Evolutionary conservation across 345 rosid genomes (phyloP), one percentile per base, ranked within the genome.

Genomic region (Conringia planisiliqua): DNA sequence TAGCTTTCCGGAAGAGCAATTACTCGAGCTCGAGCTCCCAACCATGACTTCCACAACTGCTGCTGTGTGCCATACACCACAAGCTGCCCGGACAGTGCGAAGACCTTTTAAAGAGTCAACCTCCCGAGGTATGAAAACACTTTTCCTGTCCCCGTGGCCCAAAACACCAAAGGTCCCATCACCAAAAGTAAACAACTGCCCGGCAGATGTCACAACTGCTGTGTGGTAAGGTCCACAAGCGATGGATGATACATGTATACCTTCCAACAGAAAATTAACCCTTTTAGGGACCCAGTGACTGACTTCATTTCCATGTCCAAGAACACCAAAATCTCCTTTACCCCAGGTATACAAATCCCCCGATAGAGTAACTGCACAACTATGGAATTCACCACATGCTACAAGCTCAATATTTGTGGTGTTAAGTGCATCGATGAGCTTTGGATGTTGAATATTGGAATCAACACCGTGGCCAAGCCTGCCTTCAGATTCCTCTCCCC

Each of bases 1-100:
- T 51, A 95, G 89, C 83, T 95, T 95, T 54, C 94, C 99, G 18
- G 92, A 86, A 29, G 99, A 92, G 80, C 97, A 86, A 78, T 92
- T 90, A 81, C 98, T 90, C 60, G 97, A 88, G 86, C 89, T 90
- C 38, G 97, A 87, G 81, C 86, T 92, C 8, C 91, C 97, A 64
- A 80, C 98, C 98, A 92, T 92, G 77, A 95, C 94, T 85, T 95
- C 99, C 60, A 95, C 91, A 73, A 95, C 90, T 12, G 99, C 99
- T 70, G 96, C 96, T 58, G 90, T 85, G 84, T 90, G 96, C 96
- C 96, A 90, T 47, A 86, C 86, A 72, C 96, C 92, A 80, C 92
- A 87, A 52, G 92, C 83, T 42, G 82, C 89, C 58, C 80, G 78
- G 44, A 86, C 77, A 5, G 88, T 87, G 75, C 84, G 84, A 39